Base-by-base conservation (phyloP, 352 stramenopile genomes). In the Pythium brachiatum region DNA sequence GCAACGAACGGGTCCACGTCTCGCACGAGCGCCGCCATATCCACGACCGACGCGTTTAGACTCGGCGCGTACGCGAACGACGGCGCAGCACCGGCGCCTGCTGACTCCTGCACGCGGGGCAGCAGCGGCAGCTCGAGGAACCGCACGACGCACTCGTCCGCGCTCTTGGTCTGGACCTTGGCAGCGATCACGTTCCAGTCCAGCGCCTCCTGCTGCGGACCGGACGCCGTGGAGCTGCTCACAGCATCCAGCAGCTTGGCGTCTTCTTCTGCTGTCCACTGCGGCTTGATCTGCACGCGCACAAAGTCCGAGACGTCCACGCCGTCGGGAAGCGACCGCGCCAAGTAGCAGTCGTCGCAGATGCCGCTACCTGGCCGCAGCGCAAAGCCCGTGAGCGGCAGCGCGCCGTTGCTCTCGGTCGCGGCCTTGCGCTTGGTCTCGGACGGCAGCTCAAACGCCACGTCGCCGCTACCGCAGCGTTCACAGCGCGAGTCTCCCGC, bases 131-230 rank as follows among this genome's bases (percentile, higher is more conserved):
- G 59, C 66, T 90, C 75, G 11, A 94, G 72, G 67, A 94, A 94
- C 34, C 88, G 83, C 50, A 90, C 56, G 58, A 94, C 64, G 52
- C 83, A 94, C 50, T 91, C 79, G n/a, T 91, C 75, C 3, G 83
- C 76, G 16, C 76, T 84, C 67, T 91, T 92, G 32, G 70, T 79
- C 41, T 73, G 70, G 8, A 94, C 75, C 43, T 84, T 86, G n/a
- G 68, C 72, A 2, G 82, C 81, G 29, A 94, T 77, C 41, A 78
- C 73, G 57, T 91, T 90, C 85, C 85, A 94, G 64, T 94, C 83
- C 57, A 81, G 88, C 36, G 62, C 77, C 7, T 81, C 68, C 18
- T 76, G 61, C 20, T 70, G 57, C 27, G 76, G 23, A 11, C 53
- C 34, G n/a, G 69, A 69, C 3, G 64, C 36, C 25, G 48, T 53